A percentile compares a stretch with the other conserved stretches of the same genome.
Evolutionary conservation across 2,329 filamentous ascomycete species (phyloP).

Genomic region (Tolypocladium cylindrosporum): DNA sequence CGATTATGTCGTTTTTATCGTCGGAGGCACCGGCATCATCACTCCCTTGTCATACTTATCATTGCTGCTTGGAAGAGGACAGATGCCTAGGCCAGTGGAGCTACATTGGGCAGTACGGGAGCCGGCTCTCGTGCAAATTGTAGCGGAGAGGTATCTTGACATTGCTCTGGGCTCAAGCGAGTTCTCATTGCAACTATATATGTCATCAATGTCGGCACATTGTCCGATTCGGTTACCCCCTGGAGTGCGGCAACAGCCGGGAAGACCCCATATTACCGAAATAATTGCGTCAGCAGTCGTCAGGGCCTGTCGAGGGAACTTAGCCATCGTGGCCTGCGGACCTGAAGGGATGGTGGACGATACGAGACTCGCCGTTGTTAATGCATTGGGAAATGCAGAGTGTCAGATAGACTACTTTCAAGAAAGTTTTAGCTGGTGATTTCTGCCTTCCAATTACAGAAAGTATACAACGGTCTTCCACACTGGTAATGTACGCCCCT

Average conservation of each 20-base stretch:
- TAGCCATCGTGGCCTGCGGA: slow-evolving; percentile 34
- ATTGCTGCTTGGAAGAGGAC: slow-evolving; percentile 9
- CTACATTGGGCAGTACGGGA: slow-evolving; percentile 35
- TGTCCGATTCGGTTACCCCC: slow-evolving; percentile 7
- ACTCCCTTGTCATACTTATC: slow-evolving; percentile 28
- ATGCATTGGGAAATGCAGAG: slow-evolving; percentile 15
- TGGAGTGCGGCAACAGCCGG: slow-evolving; percentile 9
- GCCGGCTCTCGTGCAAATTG: slow-evolving; percentile 22
- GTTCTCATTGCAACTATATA: slow-evolving; percentile 25
- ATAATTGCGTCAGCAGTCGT: slow-evolving; percentile 20
- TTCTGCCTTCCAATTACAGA: background rate
- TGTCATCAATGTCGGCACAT: slow-evolving; percentile 14
- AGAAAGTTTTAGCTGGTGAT: slow-evolving; percentile 7
- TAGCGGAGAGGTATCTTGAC: slow-evolving; percentile 22
- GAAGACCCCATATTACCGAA: slow-evolving; percentile 21
- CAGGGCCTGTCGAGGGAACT: slow-evolving; percentile 10
- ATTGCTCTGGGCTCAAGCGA: slow-evolving; percentile 15
- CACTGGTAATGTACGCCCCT: too few species aligned
- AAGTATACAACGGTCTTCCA: too few species aligned
- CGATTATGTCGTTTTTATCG: slow-evolving; percentile 29
- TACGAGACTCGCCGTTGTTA: slow-evolving; percentile 24
- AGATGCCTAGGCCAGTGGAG: slow-evolving; percentile 14
- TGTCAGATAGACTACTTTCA: slow-evolving; percentile 8
- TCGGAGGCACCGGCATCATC: slow-evolving; percentile 35
- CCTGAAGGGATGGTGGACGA: slow-evolving; percentile 35